These are phyloP conservation scores for Boechera divaricarpa DNA, from an alignment of 345 rosid species.

Conservation along the genomic window DNA sequence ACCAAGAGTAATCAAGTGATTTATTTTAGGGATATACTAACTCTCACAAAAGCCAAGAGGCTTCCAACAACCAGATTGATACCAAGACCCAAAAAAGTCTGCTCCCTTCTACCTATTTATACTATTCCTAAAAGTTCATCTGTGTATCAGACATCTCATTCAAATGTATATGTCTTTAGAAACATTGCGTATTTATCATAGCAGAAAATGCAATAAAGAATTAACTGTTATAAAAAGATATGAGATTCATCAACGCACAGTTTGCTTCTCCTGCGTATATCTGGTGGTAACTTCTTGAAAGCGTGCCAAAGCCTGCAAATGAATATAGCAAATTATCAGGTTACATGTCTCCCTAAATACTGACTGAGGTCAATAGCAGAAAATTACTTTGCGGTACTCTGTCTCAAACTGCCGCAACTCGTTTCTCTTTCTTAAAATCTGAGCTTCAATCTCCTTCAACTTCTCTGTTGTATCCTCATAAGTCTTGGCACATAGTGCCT, in stretches of 20 bases:
- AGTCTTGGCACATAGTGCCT: slow-evolving; percentile 91
- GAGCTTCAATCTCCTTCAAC: slow-evolving; percentile 89
- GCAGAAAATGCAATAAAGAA: background rate
- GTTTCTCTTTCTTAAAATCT: slow-evolving; percentile 85
- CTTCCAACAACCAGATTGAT: slow-evolving; percentile 46
- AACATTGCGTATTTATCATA: background rate
- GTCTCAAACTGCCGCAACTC: slow-evolving; percentile 95
- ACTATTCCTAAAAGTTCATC: too few relatives aligned
- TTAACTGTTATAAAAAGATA: background rate
- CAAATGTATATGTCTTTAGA: background rate
- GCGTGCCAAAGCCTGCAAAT: slow-evolving; percentile 85
- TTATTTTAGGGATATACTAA: slow-evolving; percentile 51
- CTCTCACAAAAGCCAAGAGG: slow-evolving; percentile 77
- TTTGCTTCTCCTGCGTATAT: slow-evolving; percentile 90
- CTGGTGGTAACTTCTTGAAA: slow-evolving; percentile 97
- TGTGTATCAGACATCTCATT: too few relatives aligned
- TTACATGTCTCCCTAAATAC: slow-evolving; percentile 12
- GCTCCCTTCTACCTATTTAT: background rate
- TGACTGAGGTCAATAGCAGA: background rate
- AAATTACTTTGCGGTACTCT: slow-evolving; percentile 85
- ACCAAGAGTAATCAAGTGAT: slow-evolving; percentile 27
- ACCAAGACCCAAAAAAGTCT: background rate
- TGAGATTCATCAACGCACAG: slow-evolving; percentile 53
- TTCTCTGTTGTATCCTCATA: slow-evolving; percentile 79
- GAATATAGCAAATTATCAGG: slow-evolving; percentile 9